Base-by-base conservation (phyloP, 257 asterid genomes). In the Lithospermum erythrorhizon region DNA sequence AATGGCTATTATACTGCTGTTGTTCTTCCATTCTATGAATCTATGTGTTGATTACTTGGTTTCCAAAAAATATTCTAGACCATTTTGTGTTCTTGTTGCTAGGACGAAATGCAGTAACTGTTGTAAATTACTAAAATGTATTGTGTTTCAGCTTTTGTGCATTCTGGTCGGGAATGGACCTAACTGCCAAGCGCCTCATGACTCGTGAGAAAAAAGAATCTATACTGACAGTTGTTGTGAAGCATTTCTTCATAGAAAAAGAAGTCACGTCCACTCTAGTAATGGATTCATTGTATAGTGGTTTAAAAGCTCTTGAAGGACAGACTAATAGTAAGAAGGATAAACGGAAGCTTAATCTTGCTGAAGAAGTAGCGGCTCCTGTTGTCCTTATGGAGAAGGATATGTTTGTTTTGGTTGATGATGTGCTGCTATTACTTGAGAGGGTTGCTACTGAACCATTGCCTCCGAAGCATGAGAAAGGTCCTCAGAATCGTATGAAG, bases 401-500 rank as follows among this genome's bases (percentile, higher is more conserved):
- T 61, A 73, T 73, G 68, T 86, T 89, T 64, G 75, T 81, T 52
- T 76, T 93, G 90, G 90, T 78, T 66, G 97, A 84, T 80, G 98
- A 93, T 71, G 90, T 93, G 62, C 64, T 93, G 70, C 80, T 64
- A 45, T 79, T 93, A 53, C 94, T 93, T 68, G 87, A 89, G 85
- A 84, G 97, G 71, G 95, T 87, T 70, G 89, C 96, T 53, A 57
- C 74, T 62, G 98, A 88, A 78, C 96, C 87, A 24, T 81, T 93
- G 80, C 95, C 97, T 63, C 90, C 97, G 24, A 89, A 86, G 81
- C 95, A 91, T 58, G 98, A 88, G 72, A 91, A 89, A 79, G 97
- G 95, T 57, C 97, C 94, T 62, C 97, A 91, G 72, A 88, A 91
- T 70, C 95, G 95, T 63, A 86, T 83, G 37, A 89, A 86, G 93